Base-by-base conservation (phyloP, 441 rosid genomes). In the Aleurites moluccanus region DNA sequence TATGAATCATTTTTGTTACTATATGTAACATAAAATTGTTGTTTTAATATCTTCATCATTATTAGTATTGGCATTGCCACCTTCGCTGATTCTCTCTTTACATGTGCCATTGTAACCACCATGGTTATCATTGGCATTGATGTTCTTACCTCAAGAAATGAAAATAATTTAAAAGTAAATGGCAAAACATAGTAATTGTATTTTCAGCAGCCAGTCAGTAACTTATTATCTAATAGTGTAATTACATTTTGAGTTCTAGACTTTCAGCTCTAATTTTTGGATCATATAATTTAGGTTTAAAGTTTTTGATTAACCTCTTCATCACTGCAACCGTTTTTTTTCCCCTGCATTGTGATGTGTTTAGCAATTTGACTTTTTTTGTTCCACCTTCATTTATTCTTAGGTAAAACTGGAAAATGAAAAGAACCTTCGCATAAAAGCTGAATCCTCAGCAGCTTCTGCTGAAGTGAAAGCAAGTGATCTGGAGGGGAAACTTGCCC, bases 371-470 rank as follows among this genome's bases (percentile, higher is more conserved):
- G 28, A 50, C 38, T 27, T 56, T 42, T 40, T 25, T 63, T 20
- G n/a, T 53, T 14, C 16, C 25, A 13, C 11, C 23, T 69, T 13
- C 38, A 18, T 62, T 68, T 45, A 21, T 14, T 76, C 64, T 55
- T 75, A 95, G 99, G 78, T 78, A 21, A 91, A 88, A 80, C 86
- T 89, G 69, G 88, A 84, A 79, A 90, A 80, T 77, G 98, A 93
- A 84, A 83, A 66, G 83, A 87, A 89, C 38, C 90, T 90, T 77
- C 94, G 93, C 63, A 82, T 73, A 81, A 88, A 86, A 78, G 94
- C 93, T 18, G 97, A 96, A 81, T 88, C 91, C 74, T 77, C 84
- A 35, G 88, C 80, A 28, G 83, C 88, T 74, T 85, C 93, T 44
- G 90, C 91, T 27, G 87, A 92, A 81, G 97, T 90, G 70, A 92